These are phyloP conservation scores for Calonectria montana DNA, from an alignment of 2,329 filamentous ascomycete species.

Conservation along the genomic window DNA sequence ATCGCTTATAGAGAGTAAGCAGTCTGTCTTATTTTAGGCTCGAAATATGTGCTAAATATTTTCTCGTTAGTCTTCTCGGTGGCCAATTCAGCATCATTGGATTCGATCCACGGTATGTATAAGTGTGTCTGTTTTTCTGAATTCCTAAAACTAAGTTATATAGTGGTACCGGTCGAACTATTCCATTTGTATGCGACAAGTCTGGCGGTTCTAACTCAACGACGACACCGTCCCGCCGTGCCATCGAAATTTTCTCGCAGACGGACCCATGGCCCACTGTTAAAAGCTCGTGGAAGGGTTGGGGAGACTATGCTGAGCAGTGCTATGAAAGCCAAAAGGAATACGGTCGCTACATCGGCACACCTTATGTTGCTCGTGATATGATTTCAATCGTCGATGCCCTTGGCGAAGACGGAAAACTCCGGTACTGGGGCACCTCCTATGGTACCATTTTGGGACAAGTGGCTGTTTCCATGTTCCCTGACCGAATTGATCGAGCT, in stretches of 20 bases:
- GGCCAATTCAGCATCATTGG: constrained; percentile 29
- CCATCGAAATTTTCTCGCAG: constrained; percentile 14
- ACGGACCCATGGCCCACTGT: constrained; percentile 9
- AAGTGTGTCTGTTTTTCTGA: accelerated
- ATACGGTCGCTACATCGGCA: constrained; percentile 43
- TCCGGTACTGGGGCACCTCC: constrained; percentile 48
- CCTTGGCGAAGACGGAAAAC: constrained; percentile 46
- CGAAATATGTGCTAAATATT: not conserved
- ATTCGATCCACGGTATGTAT: constrained; percentile 33
- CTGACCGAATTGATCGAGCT: constrained; percentile 29
- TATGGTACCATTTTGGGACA: constrained; percentile 37
- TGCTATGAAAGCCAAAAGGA: constrained; percentile 40
- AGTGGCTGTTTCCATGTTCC: constrained; percentile 36
- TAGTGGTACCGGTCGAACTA: constrained; percentile 31
- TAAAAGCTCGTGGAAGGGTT: not conserved
- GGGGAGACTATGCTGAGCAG: not conserved
- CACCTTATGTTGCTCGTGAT: constrained; percentile 51
- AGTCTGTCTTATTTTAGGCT: not conserved
- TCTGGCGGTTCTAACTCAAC: not conserved
- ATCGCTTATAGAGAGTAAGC: constrained; percentile 9
- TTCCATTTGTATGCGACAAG: constrained; percentile 27
- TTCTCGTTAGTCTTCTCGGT: constrained; percentile 13
- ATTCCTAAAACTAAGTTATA: not conserved
- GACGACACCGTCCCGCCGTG: constrained; percentile 15
- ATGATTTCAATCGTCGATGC: constrained; percentile 53